Base-by-base conservation (phyloP, 768 basidiomycete species). In the Leucogyrophana mollusca region DNA sequence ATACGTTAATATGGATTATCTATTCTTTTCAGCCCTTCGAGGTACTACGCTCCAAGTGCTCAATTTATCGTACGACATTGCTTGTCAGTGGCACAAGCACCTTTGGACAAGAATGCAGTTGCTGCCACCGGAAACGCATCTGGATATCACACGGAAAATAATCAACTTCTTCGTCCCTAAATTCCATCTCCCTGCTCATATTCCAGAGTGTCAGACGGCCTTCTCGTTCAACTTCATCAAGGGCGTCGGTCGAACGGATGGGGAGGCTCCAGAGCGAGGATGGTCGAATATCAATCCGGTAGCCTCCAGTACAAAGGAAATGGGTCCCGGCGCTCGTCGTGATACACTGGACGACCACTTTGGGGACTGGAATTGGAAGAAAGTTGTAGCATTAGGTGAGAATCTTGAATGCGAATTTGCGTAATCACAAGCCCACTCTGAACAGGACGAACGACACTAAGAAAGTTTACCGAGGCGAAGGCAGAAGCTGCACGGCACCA, bases 251-350 rank as follows among this genome's bases (percentile, higher is more conserved):
- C 52, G 60, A 1, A 59, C 55, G 0, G 68, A 71, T 52, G 68
- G 70, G 0, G 68, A 74, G 42, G 65, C 56, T 1, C 52, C 70
- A 1, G 73, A 74, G 57, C 56, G n/a, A 69, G n/a, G n/a, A n/a
- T n/a, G n/a, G n/a, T n/a, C n/a, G n/a, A n/a, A n/a, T n/a, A n/a
- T n/a, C n/a, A n/a, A 70, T 46, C 43, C 55, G 0, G 46, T 61
- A 1, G 62, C 61, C 0, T 34, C 57, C 0, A 67, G 65, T 50
- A 63, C 62, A 1, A 44, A 55, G 4, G 70, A 68, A 43, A 72
- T 70, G 67, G 67, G 59, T 0, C 59, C 64, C 0, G 50, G 64
- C 34, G 46, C 62, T 25, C 23, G 67, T 0, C 54, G 56, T 9
- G 67, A 71, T 4, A 58, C 64, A 0, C 51, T 73, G 7, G 64